Evolutionary conservation across 805 yeast genomes (phyloP).

Genomic region (Saturnispora sanitii): DNA sequence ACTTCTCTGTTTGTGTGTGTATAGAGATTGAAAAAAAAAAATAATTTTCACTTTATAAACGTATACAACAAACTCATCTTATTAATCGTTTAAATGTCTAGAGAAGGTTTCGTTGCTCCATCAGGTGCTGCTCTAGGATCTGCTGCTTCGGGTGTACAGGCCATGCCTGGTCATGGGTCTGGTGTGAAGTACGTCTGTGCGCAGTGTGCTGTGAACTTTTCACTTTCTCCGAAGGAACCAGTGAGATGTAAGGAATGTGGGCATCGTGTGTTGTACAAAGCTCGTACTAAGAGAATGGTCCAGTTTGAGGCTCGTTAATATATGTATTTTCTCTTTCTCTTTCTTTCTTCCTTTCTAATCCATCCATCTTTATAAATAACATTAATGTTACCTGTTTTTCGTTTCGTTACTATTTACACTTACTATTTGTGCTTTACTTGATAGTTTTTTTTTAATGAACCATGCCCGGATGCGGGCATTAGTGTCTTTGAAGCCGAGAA

Average conservation of each 20-base stretch:
- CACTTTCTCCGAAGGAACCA: conserved; percentile 87
- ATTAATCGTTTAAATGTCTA: conserved; percentile 21
- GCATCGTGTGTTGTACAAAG: conserved; percentile 93
- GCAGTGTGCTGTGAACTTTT: conserved; percentile 84
- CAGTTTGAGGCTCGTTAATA: conserved; percentile 69
- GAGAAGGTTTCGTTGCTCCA: conserved; percentile 86
- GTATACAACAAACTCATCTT: neutral
- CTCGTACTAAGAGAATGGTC: conserved; percentile 95
- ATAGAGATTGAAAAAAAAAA: neutral
- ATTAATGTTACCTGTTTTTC: too few relatives aligned
- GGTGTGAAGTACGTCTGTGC: conserved; percentile 95
- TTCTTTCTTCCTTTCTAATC: too few relatives aligned
- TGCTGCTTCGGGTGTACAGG: conserved; percentile 73
- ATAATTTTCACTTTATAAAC: neutral
- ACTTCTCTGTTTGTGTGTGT: neutral
- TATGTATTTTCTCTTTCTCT: neutral
- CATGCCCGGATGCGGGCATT: too few relatives aligned
- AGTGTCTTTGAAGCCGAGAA: too few relatives aligned
- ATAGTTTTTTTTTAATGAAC: too few relatives aligned
- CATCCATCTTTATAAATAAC: too few relatives aligned
- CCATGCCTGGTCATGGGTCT: conserved; percentile 66
- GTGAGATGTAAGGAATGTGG: conserved; percentile 98
- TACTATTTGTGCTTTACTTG: too few relatives aligned
- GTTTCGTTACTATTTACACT: too few relatives aligned
- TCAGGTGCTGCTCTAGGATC: conserved; percentile 64